Percentiles rank a stretch among this genome's conserved stretches.
phyloP scores from a whole-genome alignment of 345 rosid genomes.

The Euphorbia tirucalli region DNA sequence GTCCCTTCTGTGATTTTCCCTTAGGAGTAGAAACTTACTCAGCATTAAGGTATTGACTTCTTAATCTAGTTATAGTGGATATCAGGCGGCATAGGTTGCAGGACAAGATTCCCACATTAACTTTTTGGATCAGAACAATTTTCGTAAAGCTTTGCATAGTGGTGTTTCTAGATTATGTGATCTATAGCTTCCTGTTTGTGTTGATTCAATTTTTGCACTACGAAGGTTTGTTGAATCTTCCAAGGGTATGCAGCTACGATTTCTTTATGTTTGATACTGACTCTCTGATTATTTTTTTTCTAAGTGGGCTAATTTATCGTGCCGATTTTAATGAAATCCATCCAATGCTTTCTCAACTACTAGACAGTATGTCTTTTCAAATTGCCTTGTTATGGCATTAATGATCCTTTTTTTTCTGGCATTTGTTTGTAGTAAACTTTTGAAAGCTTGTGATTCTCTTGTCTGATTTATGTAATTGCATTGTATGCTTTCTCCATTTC shows the following conservation, averaged over 20 bases:
- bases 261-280: neutral
- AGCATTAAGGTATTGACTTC: slow-evolving; percentile 7
- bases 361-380: slow-evolving; percentile 57
- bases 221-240: slow-evolving; percentile 94
- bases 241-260: slow-evolving; percentile 45
- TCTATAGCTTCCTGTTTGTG: slow-evolving; percentile 69
- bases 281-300: neutral
- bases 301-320: slow-evolving; percentile 15
- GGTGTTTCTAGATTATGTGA: slow-evolving; percentile 91
- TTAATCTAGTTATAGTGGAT: slow-evolving; percentile 29
- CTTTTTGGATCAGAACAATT: slow-evolving; percentile 81
- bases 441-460: neutral
- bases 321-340: slow-evolving; percentile 95
- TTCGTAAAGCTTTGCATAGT: slow-evolving; percentile 71
- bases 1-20: slow-evolving; percentile 21
- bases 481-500: slow-evolving; percentile 7
- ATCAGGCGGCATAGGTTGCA: slow-evolving; percentile 97
- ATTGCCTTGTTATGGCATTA: neutral
- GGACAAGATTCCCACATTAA: slow-evolving; percentile 89
- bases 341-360: slow-evolving; percentile 91
- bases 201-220: slow-evolving; percentile 96
- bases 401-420: neutral
- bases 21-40: too few species aligned
- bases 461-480: neutral
- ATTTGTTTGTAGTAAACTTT: neutral